Base-by-base conservation (phyloP, 2,329 filamentous ascomycete genomes). In the Alternaria conjuncta region DNA sequence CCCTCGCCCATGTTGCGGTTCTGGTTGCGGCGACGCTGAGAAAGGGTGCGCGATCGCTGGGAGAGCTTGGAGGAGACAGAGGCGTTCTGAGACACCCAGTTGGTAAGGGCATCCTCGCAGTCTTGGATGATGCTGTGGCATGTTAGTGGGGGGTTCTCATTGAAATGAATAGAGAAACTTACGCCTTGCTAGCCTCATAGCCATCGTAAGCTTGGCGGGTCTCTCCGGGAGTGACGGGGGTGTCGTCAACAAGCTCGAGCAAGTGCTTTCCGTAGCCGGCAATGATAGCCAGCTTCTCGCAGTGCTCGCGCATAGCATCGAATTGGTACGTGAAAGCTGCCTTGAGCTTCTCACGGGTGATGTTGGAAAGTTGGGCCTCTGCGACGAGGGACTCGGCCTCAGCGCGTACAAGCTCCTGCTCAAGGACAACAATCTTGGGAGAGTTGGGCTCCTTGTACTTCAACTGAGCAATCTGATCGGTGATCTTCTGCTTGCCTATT, bases 361-460 rank as follows among this genome's bases (percentile, higher is more conserved):
- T 99, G 87, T 99, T 99, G 80, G 95, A 97, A 56, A 99, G 88
- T 84, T 99, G 96, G 8, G 96, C 96, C 82, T 99, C 96, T 67
- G 96, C 96, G 60, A 99, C 96, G 13, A 99, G 89, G n/a, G 96
- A 98, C 82, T 99, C 96, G 75, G 96, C 96, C 83, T 99, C 96
- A 71, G 96, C 96, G 75, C 96, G 94, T 73, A 99, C 96, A 63
- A 99, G 92, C 83, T 99, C 96, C 83, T 99, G 96, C 84, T 99
- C 96, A 59, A 99, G 90, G 44, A 99, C 94, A 61, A 97, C 94
- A 73, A 99, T 97, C 84, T 94, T 96, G 68, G 95, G 94, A 36
- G 94, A 97, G 85, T 97, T 97, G 72, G 96, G 96, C 82, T 99
- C 96, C 86, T 99, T 99, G 89, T 98, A 99, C 84, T 99, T 99